These are phyloP conservation scores for Arachnomyces sp. DNA, from an alignment of 2,329 filamentous ascomycete species.

Conservation along the genomic window DNA sequence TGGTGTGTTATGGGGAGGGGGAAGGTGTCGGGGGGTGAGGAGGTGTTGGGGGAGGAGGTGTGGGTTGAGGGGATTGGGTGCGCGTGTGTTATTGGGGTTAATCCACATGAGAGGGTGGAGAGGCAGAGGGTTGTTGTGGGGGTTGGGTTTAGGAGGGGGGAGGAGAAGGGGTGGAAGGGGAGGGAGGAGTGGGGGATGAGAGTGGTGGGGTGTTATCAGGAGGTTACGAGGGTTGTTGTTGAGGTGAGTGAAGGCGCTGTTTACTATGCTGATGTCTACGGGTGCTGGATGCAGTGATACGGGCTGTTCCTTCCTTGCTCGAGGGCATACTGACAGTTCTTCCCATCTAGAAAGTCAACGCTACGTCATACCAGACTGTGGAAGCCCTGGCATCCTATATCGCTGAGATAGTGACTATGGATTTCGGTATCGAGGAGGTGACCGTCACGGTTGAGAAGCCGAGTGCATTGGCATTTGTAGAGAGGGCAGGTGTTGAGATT, in stretches of 20 bases:
- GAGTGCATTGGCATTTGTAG: conserved; percentile 42
- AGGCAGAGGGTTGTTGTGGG: conserved; percentile 41
- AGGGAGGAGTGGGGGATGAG: conserved; percentile 22
- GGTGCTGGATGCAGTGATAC: conserved; percentile 11
- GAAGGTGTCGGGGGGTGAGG: conserved; percentile 17
- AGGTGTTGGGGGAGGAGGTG: conserved; percentile 30
- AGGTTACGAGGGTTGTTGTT: conserved; percentile 30
- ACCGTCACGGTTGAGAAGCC: conserved; percentile 44
- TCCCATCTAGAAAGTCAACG: conserved; percentile 40
- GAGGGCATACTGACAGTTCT: conserved; percentile 6
- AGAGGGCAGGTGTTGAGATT: conserved; percentile 41
- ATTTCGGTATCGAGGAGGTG: conserved; percentile 38
- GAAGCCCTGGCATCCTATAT: conserved; percentile 44
- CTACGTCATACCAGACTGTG: conserved; percentile 42
- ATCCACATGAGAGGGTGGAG: conserved; percentile 43
- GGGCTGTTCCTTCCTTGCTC: not conserved
- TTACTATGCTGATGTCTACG: conserved; percentile 4
- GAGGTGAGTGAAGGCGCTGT: conserved; percentile 23
- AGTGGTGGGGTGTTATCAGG: conserved; percentile 31
- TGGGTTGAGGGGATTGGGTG: conserved; percentile 36
- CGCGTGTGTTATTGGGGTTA: conserved; percentile 44
- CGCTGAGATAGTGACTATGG: conserved; percentile 37
- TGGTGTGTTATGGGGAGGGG: conserved; percentile 27
- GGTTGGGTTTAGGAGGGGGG: conserved; percentile 28
- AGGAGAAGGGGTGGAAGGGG: conserved; percentile 20